Base-by-base conservation (phyloP, 192 early-diverging fungal genomes). In the Backusella westeae region DNA sequence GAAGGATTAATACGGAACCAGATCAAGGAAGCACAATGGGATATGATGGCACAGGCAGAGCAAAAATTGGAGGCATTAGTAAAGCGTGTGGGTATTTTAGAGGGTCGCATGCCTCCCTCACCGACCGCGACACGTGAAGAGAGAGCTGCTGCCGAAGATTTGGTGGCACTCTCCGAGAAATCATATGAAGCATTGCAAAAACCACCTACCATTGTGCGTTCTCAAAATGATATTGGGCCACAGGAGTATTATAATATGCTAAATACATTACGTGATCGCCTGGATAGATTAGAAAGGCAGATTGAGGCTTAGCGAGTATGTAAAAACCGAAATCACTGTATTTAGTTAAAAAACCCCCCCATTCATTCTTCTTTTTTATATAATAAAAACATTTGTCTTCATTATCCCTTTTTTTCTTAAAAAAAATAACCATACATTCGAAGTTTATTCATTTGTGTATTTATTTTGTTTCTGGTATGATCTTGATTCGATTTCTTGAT, bases 1-100 rank as follows among this genome's bases (percentile, higher is more conserved):
- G 94, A 95, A 81, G 89, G 88, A 19, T 86, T 95, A 35, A 92
- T 95, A n/a, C 82, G 90, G 29, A 82, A 83, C 5, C 93, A 93
- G 69, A 88, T 95, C 72, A 81, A 91, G 46, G 92, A 94, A 69
- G 87, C 93, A 82, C 91, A 95, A 73, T 83, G 90, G 85, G 79
- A 84, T 39, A 63, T 90, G 73, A 74, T 86, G 82, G 81, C 82
- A 42, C 79, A 89, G 79, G 81, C 84, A 81, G 81, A 87, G 71
- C 39, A 82, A 73, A 76, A 78, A 73, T 69, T 82, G 83, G 79
- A 87, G 19, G 73, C 69, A 17, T 23, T 81, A 32, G 14, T 67
- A 4, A 69, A 74, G 46, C 44, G 80, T 10, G 46, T 81, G 1
- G 68, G 53, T 8, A n/a, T 56, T 3, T 39, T 81, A 4, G 80